Percentiles rank a stretch among this genome's conserved stretches.
These are phyloP conservation scores for Botrytis fabae DNA, from an alignment of 2,329 filamentous ascomycete genomes.

Conservation along the genomic window DNA sequence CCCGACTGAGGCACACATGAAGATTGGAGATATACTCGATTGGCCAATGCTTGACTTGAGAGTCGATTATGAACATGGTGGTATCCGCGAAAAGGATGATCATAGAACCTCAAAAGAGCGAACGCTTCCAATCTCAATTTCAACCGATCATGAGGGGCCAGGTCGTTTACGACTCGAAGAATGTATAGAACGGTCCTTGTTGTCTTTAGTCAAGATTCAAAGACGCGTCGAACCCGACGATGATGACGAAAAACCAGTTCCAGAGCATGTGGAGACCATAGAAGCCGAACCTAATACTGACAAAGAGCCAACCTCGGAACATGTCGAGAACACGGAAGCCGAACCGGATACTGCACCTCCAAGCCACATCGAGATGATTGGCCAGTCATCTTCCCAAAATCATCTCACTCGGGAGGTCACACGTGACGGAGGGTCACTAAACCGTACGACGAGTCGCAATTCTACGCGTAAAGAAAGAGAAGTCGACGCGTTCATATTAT, in stretches of 20 bases:
- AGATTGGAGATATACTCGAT: conserved; percentile 87
- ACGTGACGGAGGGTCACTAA: conserved; percentile 39
- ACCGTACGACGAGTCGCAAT: conserved; percentile 38
- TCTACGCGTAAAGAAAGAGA: conserved; percentile 50
- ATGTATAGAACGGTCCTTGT: conserved; percentile 93
- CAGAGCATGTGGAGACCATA: conserved; percentile 33
- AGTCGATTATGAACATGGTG: conserved; percentile 92
- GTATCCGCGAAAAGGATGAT: conserved; percentile 80
- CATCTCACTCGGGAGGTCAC: conserved; percentile 18
- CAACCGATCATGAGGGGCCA: conserved; percentile 58
- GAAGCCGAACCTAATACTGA: conserved; percentile 15
- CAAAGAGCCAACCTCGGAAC: conserved; percentile 31
- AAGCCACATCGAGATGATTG: conserved; percentile 5
- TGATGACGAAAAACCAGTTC: conserved; percentile 29
- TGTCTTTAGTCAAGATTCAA: conserved; percentile 79
- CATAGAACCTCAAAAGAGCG: conserved; percentile 95
- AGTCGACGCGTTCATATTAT: conserved; percentile 70
- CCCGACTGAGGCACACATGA: conserved; percentile 91
- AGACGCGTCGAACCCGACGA: conserved; percentile 62
- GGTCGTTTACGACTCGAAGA: conserved; percentile 75
- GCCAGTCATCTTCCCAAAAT: background rate
- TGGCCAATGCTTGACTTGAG: conserved; percentile 86
- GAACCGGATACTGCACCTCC: conserved; percentile 32
- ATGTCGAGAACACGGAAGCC: conserved; percentile 34
- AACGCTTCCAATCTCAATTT: conserved; percentile 87